Evolutionary conservation across 768 basidiomycete genomes (phyloP).

Genomic region (Pholiota molesta): DNA sequence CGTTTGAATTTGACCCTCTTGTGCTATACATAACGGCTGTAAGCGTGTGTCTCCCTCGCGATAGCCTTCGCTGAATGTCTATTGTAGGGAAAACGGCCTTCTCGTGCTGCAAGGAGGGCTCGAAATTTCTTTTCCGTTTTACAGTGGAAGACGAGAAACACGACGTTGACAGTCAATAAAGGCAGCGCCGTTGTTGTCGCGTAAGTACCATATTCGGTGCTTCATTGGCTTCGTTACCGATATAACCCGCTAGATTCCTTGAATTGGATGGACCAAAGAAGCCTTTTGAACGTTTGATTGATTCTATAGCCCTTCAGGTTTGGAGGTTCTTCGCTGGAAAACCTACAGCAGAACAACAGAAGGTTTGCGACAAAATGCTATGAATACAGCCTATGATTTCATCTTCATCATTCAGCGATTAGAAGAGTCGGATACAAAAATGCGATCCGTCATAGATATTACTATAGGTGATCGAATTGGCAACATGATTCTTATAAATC

Average conservation of each 20-base stretch:
- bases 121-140: background rate
- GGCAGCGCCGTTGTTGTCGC: background rate
- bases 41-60: background rate
- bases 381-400: background rate
- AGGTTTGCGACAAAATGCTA: background rate
- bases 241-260: background rate
- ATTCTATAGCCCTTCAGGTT: background rate
- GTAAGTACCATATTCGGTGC: background rate
- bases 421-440: background rate
- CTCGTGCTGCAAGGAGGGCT: background rate
- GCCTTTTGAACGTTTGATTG: background rate
- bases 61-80: background rate
- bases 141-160: background rate
- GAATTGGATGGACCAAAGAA: background rate
- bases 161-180: background rate
- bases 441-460: background rate
- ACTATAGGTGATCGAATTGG: background rate
- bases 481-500: background rate
- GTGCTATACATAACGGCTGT: background rate
- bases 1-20: slow-evolving; percentile 5
- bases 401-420: background rate
- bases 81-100: background rate
- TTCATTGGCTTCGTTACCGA: background rate
- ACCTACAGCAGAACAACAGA: background rate
- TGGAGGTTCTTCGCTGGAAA: background rate